A percentile compares a stretch with the other conserved stretches of the same genome.
phyloP scores from a whole-genome alignment of 2,329 filamentous ascomycete genomes.

The Didymosphaeria variabile region DNA sequence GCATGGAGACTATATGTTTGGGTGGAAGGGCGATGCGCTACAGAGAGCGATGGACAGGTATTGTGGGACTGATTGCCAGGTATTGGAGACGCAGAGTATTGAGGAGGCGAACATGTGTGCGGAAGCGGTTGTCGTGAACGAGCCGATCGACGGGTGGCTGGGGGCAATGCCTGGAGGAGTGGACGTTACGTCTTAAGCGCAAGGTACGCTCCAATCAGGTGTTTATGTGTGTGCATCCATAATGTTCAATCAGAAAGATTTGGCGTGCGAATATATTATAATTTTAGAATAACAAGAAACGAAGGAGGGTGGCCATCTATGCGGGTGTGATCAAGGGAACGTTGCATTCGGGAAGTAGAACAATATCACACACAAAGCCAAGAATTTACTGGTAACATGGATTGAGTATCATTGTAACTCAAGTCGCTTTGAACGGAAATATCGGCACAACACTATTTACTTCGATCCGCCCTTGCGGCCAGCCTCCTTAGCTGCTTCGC shows the following conservation, averaged over 20 bases:
- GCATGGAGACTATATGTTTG: slow-evolving; percentile 25
- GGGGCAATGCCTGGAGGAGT: background rate
- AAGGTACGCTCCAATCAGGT: background rate
- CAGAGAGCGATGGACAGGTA: slow-evolving; percentile 24
- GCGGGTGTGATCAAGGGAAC: too few species aligned
- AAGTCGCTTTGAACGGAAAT: background rate
- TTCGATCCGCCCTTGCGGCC: slow-evolving; percentile 62
- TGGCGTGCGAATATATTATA: too few species aligned
- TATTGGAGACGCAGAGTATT: slow-evolving; percentile 29
- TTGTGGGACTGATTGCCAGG: slow-evolving; percentile 13
- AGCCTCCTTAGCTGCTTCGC: slow-evolving; percentile 62
- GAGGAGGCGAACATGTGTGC: slow-evolving; percentile 26
- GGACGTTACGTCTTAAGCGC: background rate
- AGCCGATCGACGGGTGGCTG: slow-evolving; percentile 25
- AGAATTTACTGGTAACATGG: background rate
- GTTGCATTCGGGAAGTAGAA: too few species aligned
- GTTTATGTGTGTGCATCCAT: background rate
- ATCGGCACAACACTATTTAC: background rate
- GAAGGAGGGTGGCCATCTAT: too few species aligned
- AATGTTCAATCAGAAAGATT: too few species aligned
- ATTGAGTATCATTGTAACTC: background rate
- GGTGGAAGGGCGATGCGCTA: slow-evolving; percentile 25
- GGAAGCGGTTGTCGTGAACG: slow-evolving; percentile 18
- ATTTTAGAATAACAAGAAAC: too few species aligned
- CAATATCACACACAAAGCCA: too few species aligned